These are phyloP conservation scores for Breynia disticha DNA, from an alignment of 441 rosid species.

Conservation along the genomic window DNA sequence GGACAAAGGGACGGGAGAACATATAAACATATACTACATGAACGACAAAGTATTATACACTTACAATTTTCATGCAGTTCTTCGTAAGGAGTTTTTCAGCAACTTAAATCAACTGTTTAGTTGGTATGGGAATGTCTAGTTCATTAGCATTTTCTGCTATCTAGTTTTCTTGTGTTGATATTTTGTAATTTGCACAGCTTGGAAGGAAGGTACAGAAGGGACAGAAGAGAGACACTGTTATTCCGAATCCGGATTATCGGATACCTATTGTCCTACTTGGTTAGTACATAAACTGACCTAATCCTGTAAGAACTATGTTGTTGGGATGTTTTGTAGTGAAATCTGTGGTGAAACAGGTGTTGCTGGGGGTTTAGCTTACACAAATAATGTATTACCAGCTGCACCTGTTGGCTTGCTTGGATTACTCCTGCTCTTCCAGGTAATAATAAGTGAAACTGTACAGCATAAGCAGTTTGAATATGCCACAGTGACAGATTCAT, in stretches of 20 bases:
- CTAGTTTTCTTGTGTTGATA: conserved; percentile 4
- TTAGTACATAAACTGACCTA: conserved; percentile 12
- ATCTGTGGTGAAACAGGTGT: conserved; percentile 33
- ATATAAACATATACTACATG: too few relatives aligned
- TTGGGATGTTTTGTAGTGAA: too few relatives aligned
- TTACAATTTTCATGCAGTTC: too few relatives aligned
- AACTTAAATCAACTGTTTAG: too few relatives aligned
- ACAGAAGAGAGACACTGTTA: conserved; percentile 39
- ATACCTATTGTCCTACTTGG: conserved; percentile 54
- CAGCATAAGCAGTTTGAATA: neutral
- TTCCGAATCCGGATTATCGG: conserved; percentile 65
- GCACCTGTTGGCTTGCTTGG: conserved; percentile 65
- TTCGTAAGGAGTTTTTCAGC: too few relatives aligned
- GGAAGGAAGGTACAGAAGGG: conserved; percentile 30
- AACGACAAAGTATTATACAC: too few relatives aligned
- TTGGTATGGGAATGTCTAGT: neutral
- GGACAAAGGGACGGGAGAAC: too few relatives aligned
- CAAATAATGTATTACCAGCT: conserved; percentile 55
- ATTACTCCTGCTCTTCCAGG: conserved; percentile 59
- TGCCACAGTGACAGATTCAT: too few relatives aligned
- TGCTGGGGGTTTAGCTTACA: conserved; percentile 55
- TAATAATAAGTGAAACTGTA: conserved; percentile 11
- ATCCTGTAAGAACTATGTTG: too few relatives aligned
- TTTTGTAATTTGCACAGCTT: conserved; percentile 36
- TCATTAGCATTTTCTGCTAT: neutral